These are phyloP conservation scores for Jamesozyma rosinii DNA, from an alignment of 805 yeast species.

Conservation along the genomic window DNA sequence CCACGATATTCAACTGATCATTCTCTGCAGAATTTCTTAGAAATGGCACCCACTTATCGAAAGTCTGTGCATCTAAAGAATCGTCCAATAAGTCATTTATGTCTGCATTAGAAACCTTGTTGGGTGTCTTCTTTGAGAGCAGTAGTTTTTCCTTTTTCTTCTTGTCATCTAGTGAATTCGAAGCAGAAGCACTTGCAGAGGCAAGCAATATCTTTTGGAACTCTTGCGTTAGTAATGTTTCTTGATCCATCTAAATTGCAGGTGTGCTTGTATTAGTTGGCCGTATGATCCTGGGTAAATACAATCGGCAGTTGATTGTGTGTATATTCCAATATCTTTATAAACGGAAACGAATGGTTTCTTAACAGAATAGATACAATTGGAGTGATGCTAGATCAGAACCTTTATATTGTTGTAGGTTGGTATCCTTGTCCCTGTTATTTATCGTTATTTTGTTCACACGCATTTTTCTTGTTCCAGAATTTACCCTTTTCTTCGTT, in stretches of 20 bases:
- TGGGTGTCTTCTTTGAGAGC: not conserved
- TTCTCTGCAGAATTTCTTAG: conserved; percentile 23
- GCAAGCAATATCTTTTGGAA: conserved; percentile 25
- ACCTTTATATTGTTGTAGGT: not conserved
- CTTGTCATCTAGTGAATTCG: conserved; percentile 7
- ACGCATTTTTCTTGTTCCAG: not conserved
- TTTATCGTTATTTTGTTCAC: not conserved
- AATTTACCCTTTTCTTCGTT: not conserved
- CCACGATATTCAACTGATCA: conserved; percentile 14
- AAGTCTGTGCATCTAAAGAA: conserved; percentile 20
- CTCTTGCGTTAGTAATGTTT: conserved; percentile 21
- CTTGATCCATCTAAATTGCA: conserved; percentile 19
- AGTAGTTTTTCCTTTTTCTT: conserved; percentile 2
- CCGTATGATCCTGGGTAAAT: not conserved
- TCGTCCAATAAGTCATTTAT: conserved; percentile 9
- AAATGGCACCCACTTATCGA: conserved; percentile 30
- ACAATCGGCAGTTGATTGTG: too few relatives aligned
- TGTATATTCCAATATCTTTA: too few relatives aligned
- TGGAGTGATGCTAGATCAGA: not conserved
- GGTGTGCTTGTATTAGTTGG: not conserved
- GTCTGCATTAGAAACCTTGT: not conserved
- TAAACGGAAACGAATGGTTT: too few relatives aligned
- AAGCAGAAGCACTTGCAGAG: conserved; percentile 6
- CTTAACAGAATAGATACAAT: not conserved
- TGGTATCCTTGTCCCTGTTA: not conserved